Base-by-base conservation (phyloP, 75 land plant species). In the Pinus taeda region DNA sequence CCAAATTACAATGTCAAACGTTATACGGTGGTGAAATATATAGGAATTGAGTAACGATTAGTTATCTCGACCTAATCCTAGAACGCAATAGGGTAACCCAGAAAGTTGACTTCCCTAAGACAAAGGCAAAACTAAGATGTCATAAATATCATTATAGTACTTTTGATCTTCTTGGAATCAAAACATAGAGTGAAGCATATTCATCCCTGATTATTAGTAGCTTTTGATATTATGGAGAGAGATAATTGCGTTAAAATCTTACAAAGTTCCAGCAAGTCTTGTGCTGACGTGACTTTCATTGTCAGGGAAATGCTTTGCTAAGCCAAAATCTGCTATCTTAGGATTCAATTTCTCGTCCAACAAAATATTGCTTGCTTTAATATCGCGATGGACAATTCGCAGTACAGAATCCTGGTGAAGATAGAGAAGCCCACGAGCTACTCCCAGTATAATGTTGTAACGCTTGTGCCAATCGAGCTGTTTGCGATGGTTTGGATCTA, bases 281-380 rank as follows among this genome's bases (percentile, higher is more conserved):
- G 81, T 65, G 75, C 81, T 81, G 61, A 78, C 71, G 55, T 81
- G 81, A 30, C 74, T 78, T 37, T 81, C 49, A 26, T 77, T 81
- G 14, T 81, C 82, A 24, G 60, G 37, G 57, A 81, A 81, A n/a
- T 78, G 55, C 59, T 79, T 79, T 14, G 82, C 81, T 42, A 81
- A 77, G 20, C 82, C 82, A 21, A 81, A 81, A 57, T 81, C 80
- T 78, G 81, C 81, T 77, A 81, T 78, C n/a, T 78, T 81, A 56
- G 82, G 71, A 42, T 36, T 24, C 56, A 81, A 24, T 21, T 77
- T 63, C 24, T 79, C 75, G 30, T 81, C 82, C 71, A 81, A 45
- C 26, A 81, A 57, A 53, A 81, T 78, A 29, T 81, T 81, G 73
- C 63, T 64, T 15, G 69, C 17, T 59, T 81, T 81, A 20, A 77